Evolutionary conservation across 179 eudicot species (phyloP), one percentile per base, ranked within the genome.

Genomic region (Silene vulgaris): DNA sequence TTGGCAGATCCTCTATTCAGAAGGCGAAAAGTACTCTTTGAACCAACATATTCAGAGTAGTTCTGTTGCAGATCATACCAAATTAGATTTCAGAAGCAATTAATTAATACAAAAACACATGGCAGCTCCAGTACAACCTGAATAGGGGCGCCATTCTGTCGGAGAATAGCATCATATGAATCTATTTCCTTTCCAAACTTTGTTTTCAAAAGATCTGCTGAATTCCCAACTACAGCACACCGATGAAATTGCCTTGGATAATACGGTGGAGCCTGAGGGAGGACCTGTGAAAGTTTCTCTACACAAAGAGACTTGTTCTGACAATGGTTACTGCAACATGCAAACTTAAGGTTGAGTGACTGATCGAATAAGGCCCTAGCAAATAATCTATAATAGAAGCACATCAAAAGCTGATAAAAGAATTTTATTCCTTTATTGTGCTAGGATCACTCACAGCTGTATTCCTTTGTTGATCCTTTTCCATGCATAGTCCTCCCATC

Each of bases 1-100:
- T 95, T 95, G 69, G 99, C 99, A 80, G 99, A 95, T 35, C 99
- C 99, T 82, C 99, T 89, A 77, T 95, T 95, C 66, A 92, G 93
- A 71, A 95, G 93, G 79, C 97, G 99, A 66, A 95, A 95, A 72
- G 99, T 89, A 83, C 97, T 95, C 80, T 89, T 92, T 64, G 88
- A 88, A 32, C 99, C 99, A 74, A 90, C 97, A 79, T 89, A 87
- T 30, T 88, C 95, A 35, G 95, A 86, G 71, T 82, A 95, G 80
- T 92, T 95, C 99, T 90, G 91, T 71, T 82, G 70, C 37, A 71
- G 52, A 75, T 13, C 35, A 76, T 75, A 80, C 65, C n/a, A 65
- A 57, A 13, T 40, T 3, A 14, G 6, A 32, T 66, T 43, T 68
- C 48, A 72, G 69, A 79, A 52, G 20, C 30, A 5, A 29, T 2